Base-by-base conservation (phyloP, 2,329 filamentous ascomycete species). In the Xylariaceae sp. region DNA sequence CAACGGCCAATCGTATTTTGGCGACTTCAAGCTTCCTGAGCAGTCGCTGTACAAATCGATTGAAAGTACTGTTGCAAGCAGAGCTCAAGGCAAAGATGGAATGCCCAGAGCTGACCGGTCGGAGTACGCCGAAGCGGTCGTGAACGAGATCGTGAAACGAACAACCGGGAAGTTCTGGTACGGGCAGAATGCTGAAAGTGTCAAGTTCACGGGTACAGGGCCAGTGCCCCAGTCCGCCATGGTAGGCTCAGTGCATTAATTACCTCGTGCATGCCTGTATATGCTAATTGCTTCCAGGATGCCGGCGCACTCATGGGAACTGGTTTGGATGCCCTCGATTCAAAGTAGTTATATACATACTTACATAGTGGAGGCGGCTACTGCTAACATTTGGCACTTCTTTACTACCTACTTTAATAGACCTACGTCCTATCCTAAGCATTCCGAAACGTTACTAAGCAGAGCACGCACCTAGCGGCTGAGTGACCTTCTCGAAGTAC, bases 1-100 rank as follows among this genome's bases (percentile, higher is more conserved):
- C 12, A 43, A 30, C 11, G 49, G 49, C 2, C 47, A 52, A 25
- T 51, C 49, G 4, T 53, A 49, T 15, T 53, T 53, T 10, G 43
- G 35, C 4, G 45, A 52, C 14, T 45, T 51, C n/a, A 37, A 40
- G 22, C 40, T 54, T 8, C 46, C 44, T 1, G 11, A 19, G 9
- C 3, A 40, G 21, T 54, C 43, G 3, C 33, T 49, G 1, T 52
- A 53, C 36, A 50, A 51, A 34, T 36, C 25, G 2, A 45, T 49
- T 12, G 44, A 53, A 27, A 11, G 33, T 15, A 30, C 28, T 5
- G 36, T 54, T 29, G 37, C 37, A 3, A 36, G 29, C 16, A 36
- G 47, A 13, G 50, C 49, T 2, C 47, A 51, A 16, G 49, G 50
- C 5, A 38, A 43, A 1, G 47, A 49, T 10, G 32, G 33, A 2